Percentiles rank a stretch among this genome's conserved stretches.
Conservation (phyloP, 1,284 basidiomycete species). For the Heterobasidion irregulare region DNA sequence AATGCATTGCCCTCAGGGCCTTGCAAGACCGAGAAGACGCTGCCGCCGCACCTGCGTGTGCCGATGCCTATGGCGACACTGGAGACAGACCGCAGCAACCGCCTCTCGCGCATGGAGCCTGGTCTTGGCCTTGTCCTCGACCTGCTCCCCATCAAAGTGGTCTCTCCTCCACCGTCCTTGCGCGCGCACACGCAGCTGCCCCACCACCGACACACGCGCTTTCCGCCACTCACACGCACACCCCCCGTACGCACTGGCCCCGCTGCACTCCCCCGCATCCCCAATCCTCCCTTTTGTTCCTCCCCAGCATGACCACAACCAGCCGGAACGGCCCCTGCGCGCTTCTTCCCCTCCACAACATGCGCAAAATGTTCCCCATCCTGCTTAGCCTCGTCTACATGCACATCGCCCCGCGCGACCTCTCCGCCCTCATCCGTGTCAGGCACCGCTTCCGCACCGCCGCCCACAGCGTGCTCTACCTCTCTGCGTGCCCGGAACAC, state of each 20-base stretch:
- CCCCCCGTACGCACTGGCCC: no score
- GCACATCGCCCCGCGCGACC: constrained; percentile 15
- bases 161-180: no score
- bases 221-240: no score
- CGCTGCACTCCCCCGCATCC: no score
- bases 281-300: no score
- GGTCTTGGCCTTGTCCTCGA: no score
- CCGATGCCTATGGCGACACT: background rate
- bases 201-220: no score
- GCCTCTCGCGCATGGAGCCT: no score
- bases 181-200: no score
- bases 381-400: constrained; percentile 11
- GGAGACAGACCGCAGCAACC: no score
- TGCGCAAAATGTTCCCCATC: constrained; percentile 7
- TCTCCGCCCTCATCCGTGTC: constrained; percentile 18
- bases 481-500: constrained; percentile 3
- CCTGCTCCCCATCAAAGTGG: no score
- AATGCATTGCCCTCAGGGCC: background rate
- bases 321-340: background rate
- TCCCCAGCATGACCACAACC: background rate
- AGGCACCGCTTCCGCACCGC: constrained; percentile 18
- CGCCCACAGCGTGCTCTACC: constrained; percentile 18
- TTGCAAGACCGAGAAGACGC: no score
- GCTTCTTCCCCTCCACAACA: background rate
- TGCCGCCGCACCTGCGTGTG: background rate